Evolutionary conservation across 352 stramenopile species (phyloP), one percentile per base, ranked within the genome.

Genomic region (Globisporangium spiculum): DNA sequence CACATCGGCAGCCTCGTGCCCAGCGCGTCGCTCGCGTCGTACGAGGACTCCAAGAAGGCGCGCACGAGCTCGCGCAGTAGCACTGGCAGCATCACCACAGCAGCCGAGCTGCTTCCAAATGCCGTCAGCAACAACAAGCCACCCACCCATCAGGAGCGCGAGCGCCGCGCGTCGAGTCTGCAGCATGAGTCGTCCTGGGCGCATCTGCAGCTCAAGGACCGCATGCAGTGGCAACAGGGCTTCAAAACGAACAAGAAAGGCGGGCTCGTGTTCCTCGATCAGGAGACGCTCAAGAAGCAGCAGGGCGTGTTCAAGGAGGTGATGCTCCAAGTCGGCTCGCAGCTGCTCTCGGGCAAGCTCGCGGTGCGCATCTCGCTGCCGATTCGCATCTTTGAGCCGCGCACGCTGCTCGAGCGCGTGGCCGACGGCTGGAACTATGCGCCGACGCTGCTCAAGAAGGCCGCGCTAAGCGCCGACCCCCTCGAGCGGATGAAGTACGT

Each of bases 261-360:
- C 10, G 86, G 86, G 1, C 63, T 92, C 16, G 46, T 88, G 5
- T 92, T 89, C 63, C 73, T 83, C 32, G 84, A 94, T 65, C 75
- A 81, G 41, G 84, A 92, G 10, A 64, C 72, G 24, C 78, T 92
- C 58, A 91, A 91, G 74, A 92, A 89, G 60, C 86, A 94, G 61
- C 83, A 92, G 57, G 83, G 86, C n/a, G 84, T 92, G 26, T 79
- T 92, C 68, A 92, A 92, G 60, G 84, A 92, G 7, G 72, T 94
- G 38, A 90, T 94, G 86, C 60, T 89, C 57, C 81, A 91, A 48
- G 83, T 92, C 12, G 84, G 86, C 24, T 81, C 83, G 30, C 83
- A 92, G 58, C 62, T 94, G 9, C 68, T 94, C 16, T 82, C 75
- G 1, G 86, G 86, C 46, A 94, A 91, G 58, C 67, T 91, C 2